These are phyloP conservation scores for Lasiosphaeris hirsuta DNA, from an alignment of 495 filamentous ascomycete genomes.

Conservation along the genomic window DNA sequence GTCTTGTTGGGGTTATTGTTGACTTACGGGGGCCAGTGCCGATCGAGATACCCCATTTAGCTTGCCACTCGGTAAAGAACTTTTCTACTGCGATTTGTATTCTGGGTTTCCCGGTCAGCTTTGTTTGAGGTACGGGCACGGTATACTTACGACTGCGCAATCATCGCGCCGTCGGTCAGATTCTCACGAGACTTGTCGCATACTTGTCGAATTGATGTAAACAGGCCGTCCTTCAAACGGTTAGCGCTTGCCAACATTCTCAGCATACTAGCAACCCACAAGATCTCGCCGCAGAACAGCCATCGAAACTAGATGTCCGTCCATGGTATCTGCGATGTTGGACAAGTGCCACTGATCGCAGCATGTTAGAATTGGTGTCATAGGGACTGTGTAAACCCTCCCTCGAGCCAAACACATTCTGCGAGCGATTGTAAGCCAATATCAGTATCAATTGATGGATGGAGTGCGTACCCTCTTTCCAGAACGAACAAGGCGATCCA, in stretches of 20 bases:
- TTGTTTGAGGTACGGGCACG: not conserved
- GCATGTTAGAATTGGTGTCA: constrained; percentile 59
- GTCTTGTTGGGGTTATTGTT: not conserved
- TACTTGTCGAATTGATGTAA: constrained; percentile 56
- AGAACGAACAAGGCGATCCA: constrained; percentile 72
- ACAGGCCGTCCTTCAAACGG: constrained; percentile 52
- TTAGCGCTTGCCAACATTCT: constrained; percentile 9
- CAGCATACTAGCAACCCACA: constrained; percentile 37
- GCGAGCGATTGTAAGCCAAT: constrained; percentile 9
- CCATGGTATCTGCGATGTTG: constrained; percentile 60
- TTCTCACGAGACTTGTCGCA: constrained; percentile 55
- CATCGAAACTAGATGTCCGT: constrained; percentile 66
- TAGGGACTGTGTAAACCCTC: constrained; percentile 62
- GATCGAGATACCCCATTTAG: constrained; percentile 58
- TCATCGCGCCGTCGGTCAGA: constrained; percentile 47
- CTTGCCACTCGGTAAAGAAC: constrained; percentile 61
- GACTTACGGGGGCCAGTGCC: constrained; percentile 52
- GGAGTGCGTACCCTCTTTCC: constrained; percentile 57
- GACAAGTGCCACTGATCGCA: constrained; percentile 67
- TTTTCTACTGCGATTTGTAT: constrained; percentile 59
- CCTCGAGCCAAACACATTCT: constrained; percentile 69
- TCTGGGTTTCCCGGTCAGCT: constrained; percentile 24
- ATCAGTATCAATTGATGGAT: not conserved
- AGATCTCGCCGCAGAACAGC: constrained; percentile 64
- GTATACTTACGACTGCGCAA: constrained; percentile 51